Conservation (phyloP, 805 yeast species). For the Wickerhamomyces bovis region DNA sequence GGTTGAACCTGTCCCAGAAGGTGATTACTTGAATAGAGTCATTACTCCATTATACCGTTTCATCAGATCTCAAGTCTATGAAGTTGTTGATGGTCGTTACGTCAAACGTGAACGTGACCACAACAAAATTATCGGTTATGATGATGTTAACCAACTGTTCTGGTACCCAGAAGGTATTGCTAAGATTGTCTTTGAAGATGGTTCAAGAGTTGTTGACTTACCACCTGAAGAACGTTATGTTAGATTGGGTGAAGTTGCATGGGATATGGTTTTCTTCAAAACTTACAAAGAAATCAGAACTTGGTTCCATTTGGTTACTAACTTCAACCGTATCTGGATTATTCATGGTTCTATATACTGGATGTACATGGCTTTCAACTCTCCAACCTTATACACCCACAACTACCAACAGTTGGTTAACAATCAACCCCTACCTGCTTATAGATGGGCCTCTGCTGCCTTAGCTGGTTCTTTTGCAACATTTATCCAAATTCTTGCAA, state of each 20-base stretch:
- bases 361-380: slow-evolving; percentile 92
- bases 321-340: slow-evolving; percentile 98
- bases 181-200: slow-evolving; percentile 86
- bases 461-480: slow-evolving; percentile 88
- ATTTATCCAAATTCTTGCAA: slow-evolving; percentile 77
- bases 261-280: slow-evolving; percentile 91
- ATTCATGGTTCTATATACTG: slow-evolving; percentile 85
- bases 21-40: slow-evolving; percentile 86
- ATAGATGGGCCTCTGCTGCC: slow-evolving; percentile 89
- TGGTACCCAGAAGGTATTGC: slow-evolving; percentile 99
- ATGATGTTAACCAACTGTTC: slow-evolving; percentile 96
- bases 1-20: slow-evolving; percentile 74
- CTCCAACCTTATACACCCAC: slow-evolving; percentile 86
- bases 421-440: slow-evolving; percentile 84
- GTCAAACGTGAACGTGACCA: slow-evolving; percentile 80
- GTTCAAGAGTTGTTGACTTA: slow-evolving; percentile 83
- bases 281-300: slow-evolving; percentile 95
- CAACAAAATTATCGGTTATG: slow-evolving; percentile 81
- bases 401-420: slow-evolving; percentile 78
- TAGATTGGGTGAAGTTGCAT: slow-evolving; percentile 84
- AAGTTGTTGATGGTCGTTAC: slow-evolving; percentile 73
- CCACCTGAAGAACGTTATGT: slow-evolving; percentile 86
- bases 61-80: slow-evolving; percentile 77
- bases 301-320: slow-evolving; percentile 93
- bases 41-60: slow-evolving; percentile 85